Base-by-base conservation (phyloP, 2,329 filamentous ascomycete species). In the Leptodontidium sp. region DNA sequence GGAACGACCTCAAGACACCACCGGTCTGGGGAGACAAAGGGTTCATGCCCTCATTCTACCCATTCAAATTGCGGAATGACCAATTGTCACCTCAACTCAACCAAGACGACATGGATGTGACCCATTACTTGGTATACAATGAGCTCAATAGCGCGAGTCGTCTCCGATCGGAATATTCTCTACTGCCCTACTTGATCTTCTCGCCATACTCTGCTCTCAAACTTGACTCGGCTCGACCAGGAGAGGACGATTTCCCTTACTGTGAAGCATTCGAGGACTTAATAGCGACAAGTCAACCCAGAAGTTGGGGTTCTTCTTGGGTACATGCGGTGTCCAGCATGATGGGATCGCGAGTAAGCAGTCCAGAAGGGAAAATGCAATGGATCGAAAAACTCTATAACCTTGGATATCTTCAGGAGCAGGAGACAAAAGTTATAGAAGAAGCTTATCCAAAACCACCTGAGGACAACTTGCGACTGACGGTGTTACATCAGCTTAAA, bases 1-100 rank as follows among this genome's bases (percentile, higher is more conserved):
- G 94, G 93, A 72, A 93, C 90, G 21, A 52, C 7, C 45, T 52
- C 4, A 65, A 64, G 24, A 40, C 1, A 24, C 15, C 65, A 47
- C 21, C 47, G 2, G 11, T 11, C 17, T 43, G 57, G 47, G 24
- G 57, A n/a, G n/a, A 38, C 1, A 47, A 35, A 11, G 15, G 17
- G 12, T 59, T 32, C 21, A 4, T 53, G 14, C 29, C 1, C 1
- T 40, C 40, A 26, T 21, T 29, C 6, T 21, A 38, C 32, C 35
- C 52, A 29, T 21, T 9, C 9, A 40, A 63, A 43, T 3, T 50
- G n/a, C 40, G n/a, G 59, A 49, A 35, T 14, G 35, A 32, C 40
- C 43, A 24, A 49, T 65, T 24, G 57, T 70, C 52, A 15, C 24
- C 4, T 67, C 70, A 38, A 15, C 45, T 2, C 49, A n/a, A 38